Conservation (phyloP, 177 flowering plant species). For the Vitis hybrid region DNA sequence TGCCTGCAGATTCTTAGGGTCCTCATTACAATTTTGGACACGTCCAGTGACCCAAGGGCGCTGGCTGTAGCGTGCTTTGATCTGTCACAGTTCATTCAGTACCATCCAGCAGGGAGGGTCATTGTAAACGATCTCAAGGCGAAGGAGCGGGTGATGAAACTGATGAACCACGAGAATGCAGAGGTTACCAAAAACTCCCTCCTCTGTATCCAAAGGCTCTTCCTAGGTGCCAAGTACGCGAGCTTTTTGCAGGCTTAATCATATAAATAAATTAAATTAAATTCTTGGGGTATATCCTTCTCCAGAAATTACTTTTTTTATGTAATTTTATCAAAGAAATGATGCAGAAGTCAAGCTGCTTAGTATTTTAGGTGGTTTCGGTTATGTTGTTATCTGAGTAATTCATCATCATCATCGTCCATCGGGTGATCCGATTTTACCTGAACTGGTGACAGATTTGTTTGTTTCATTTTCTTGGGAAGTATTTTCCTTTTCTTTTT, state of each 20-base stretch:
- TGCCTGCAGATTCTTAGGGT: slow-evolving; percentile 74
- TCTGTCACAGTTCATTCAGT: slow-evolving; percentile 87
- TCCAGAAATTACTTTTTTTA: neutral
- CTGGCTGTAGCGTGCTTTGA: slow-evolving; percentile 93
- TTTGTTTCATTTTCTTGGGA: too few relatives aligned
- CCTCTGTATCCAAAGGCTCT: slow-evolving; percentile 87
- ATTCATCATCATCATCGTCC: too few relatives aligned
- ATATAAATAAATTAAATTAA: neutral
- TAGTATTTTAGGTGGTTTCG: too few relatives aligned
- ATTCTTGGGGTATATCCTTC: neutral
- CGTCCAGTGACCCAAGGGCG: slow-evolving; percentile 72
- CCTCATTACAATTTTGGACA: slow-evolving; percentile 80
- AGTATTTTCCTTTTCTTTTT: too few relatives aligned
- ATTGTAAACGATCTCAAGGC: slow-evolving; percentile 84
- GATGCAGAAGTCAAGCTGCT: too few relatives aligned
- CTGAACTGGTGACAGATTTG: too few relatives aligned
- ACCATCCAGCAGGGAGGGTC: slow-evolving; percentile 80
- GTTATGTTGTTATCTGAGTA: too few relatives aligned
- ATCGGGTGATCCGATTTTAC: too few relatives aligned
- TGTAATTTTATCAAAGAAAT: too few relatives aligned
- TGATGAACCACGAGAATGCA: slow-evolving; percentile 85
- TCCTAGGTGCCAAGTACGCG: slow-evolving; percentile 94
- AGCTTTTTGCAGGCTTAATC: slow-evolving; percentile 82
- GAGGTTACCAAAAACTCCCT: slow-evolving; percentile 91
- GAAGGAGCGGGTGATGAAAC: slow-evolving; percentile 90